A percentile compares a stretch with the other conserved stretches of the same genome.
Conservation (phyloP, 768 basidiomycete species). For the Hydnum rufescens region DNA sequence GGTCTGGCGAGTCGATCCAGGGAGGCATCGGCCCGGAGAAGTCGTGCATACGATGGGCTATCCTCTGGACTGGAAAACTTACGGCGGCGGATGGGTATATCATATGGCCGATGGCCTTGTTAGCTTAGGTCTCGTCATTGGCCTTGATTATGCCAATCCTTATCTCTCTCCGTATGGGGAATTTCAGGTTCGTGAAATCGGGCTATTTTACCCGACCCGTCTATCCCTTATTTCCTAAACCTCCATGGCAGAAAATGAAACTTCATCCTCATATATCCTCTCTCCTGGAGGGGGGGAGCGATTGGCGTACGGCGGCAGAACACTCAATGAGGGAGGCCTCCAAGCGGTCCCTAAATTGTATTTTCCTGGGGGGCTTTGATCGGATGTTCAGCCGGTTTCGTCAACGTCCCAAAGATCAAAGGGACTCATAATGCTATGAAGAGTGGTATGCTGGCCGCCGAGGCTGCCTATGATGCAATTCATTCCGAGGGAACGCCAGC, state of each 20-base stretch:
- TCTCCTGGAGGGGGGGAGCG: constrained; percentile 64
- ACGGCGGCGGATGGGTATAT: constrained; percentile 89
- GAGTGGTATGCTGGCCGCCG: constrained; percentile 91
- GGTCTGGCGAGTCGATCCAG: constrained; percentile 74
- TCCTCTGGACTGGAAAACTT: constrained; percentile 67
- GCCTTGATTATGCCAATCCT: constrained; percentile 87
- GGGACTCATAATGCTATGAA: constrained; percentile 99
- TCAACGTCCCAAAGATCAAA: constrained; percentile 96
- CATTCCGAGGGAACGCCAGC: constrained; percentile 20
- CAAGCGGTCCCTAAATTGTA: constrained; percentile 71
- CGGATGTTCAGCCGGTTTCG: constrained; percentile 88
- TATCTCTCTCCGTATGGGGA: constrained; percentile 83
- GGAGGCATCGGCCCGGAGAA: constrained; percentile 43
- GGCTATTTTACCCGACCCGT: constrained; percentile 7
- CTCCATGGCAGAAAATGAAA: constrained; percentile 52
- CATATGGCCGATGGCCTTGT: constrained; percentile 90
- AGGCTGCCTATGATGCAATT: constrained; percentile 56
- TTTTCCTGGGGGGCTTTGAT: constrained; percentile 90
- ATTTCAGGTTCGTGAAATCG: constrained; percentile 47
- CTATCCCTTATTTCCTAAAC: constrained; percentile 11
- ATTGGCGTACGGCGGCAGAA: constrained; percentile 78
- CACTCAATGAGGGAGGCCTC: constrained; percentile 81
- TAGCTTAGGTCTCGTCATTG: constrained; percentile 77
- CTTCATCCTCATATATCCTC: constrained; percentile 81
- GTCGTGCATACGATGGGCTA: constrained; percentile 91